These are phyloP conservation scores for Aegilops bicornis DNA, from an alignment of 176 grass and related monocot genomes.

Conservation along the genomic window DNA sequence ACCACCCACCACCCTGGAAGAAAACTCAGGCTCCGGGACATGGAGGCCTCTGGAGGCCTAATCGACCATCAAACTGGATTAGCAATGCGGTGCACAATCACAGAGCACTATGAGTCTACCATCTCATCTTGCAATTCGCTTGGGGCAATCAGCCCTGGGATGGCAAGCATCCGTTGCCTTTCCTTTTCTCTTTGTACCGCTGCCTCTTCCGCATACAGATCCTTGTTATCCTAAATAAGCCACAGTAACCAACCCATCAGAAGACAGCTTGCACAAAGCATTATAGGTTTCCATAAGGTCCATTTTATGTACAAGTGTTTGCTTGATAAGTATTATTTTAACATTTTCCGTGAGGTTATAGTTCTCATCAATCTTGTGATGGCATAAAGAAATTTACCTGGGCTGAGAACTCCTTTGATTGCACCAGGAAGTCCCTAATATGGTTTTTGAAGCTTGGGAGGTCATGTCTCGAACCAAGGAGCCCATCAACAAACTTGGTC, in stretches of 20 bases:
- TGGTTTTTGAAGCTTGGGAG: slow-evolving; percentile 93
- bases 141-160: slow-evolving; percentile 97
- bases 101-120: slow-evolving; percentile 77
- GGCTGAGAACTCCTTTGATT: slow-evolving; percentile 98
- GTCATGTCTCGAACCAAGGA: slow-evolving; percentile 85
- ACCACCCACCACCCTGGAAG: slow-evolving; percentile 30
- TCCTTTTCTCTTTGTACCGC: slow-evolving; percentile 93
- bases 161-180: slow-evolving; percentile 91
- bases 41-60: slow-evolving; percentile 37
- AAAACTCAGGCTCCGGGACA: slow-evolving; percentile 36
- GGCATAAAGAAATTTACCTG: slow-evolving; percentile 45
- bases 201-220: slow-evolving; percentile 95
- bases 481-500: slow-evolving; percentile 85
- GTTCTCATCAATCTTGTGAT: not conserved
- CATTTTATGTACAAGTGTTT: not conserved
- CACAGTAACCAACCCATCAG: not conserved
- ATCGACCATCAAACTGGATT: slow-evolving; percentile 41
- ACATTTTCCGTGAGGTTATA: not conserved
- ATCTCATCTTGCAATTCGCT: slow-evolving; percentile 98
- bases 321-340: not conserved
- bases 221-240: slow-evolving; percentile 86
- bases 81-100: slow-evolving; percentile 22
- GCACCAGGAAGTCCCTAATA: slow-evolving; percentile 93
- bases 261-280: not conserved
- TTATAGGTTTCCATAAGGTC: not conserved